Base-by-base conservation (phyloP, 2,329 filamentous ascomycete genomes). In the Penicillium sp. region DNA sequence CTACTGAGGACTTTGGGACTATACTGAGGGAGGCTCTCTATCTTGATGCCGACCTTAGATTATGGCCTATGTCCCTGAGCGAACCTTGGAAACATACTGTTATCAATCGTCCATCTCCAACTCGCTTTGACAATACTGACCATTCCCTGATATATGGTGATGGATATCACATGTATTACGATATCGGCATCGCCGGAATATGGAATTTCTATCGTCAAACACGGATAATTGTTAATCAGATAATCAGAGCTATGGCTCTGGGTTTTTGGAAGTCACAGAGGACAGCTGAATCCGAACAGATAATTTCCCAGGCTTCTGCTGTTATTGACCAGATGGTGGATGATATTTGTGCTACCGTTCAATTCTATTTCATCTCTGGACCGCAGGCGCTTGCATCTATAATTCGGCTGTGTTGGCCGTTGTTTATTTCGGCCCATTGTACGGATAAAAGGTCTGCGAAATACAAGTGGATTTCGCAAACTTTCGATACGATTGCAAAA, bases 171-270 rank as follows among this genome's bases (percentile, higher is more conserved):
- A 18, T 62, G 14, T 67, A 64, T 40, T 57, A 56, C 2, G 57
- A 60, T 20, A 45, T 59, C 16, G 46, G 40, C 3, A n/a, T 61
- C 8, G 60, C 61, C 21, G 51, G 56, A n/a, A 56, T 59, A 53
- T 66, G 65, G 64, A 66, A 61, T 33, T 55, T 61, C 14, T 62
- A 64, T 47, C 63, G 63, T 3, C 64, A 65, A 56, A 59, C 61
- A n/a, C 61, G 63, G 12, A 60, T 66, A 8, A 54, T 61, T 20
- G 50, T 66, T 7, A 52, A 62, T 64, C 18, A 20, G 47, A 50
- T 35, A 21, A 23, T 50, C 21, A 33, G 30, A 23, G 23, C 30
- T 5, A 48, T 48, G 14, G n/a, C 46, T 9, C 18, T 20, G 8
- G 23, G 16, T 38, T 23, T 35, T 3, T 50, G 47, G n/a, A n/a